A percentile compares a stretch with the other conserved stretches of the same genome.
These are phyloP conservation scores for Corniculantispora saksenae DNA, from an alignment of 2,329 filamentous ascomycete genomes.

Conservation along the genomic window DNA sequence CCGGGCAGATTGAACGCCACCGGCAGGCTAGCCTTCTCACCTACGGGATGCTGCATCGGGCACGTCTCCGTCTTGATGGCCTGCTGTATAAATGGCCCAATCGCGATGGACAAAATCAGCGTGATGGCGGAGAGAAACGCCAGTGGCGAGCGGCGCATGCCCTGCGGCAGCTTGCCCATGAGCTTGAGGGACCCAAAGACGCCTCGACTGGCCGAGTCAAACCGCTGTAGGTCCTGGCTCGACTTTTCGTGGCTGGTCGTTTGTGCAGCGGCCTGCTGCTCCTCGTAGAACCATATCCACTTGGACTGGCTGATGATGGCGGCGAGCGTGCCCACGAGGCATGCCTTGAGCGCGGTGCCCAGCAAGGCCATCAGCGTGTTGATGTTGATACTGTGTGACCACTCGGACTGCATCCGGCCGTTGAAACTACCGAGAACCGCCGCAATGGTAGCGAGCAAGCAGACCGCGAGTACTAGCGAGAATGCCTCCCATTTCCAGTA, in stretches of 20 bases:
- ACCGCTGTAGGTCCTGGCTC: neutral
- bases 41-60: neutral
- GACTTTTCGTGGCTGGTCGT: neutral
- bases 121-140: neutral
- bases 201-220: neutral
- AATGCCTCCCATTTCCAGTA: no score
- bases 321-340: conserved; percentile 20
- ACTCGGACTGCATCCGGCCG: neutral
- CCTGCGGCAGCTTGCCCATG: neutral
- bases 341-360: conserved; percentile 19
- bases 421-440: neutral
- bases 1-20: neutral
- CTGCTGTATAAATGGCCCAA: neutral
- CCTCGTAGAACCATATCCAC: conserved; percentile 21
- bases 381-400: conserved; percentile 21
- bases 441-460: neutral
- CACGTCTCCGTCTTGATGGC: neutral
- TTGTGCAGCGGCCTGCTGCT: neutral
- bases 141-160: neutral
- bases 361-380: conserved; percentile 24
- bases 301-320: conserved; percentile 22
- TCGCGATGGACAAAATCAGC: neutral
- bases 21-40: neutral
- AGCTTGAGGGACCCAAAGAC: neutral
- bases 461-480: no score